phyloP scores from a whole-genome alignment of 352 stramenopile genomes.

The Phytophthora capsici region DNA sequence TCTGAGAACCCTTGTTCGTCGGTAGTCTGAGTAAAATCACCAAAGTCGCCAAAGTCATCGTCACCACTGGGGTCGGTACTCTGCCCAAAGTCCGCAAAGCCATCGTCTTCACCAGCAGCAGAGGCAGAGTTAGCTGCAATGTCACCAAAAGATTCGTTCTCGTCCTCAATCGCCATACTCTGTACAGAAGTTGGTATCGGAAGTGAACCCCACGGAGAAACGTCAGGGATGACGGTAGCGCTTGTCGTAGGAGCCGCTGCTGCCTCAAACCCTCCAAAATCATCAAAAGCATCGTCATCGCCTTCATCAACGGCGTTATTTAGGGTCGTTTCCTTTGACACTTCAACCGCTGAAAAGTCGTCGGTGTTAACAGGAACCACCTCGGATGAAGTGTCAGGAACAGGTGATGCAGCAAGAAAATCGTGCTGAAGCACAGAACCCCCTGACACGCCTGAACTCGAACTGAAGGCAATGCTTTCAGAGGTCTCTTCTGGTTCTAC shows the following conservation, averaged over 20 bases:
- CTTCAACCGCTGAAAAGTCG: slow-evolving; percentile 1
- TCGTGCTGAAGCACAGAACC: slow-evolving; percentile 3
- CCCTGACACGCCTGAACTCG: not conserved
- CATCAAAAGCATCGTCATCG: slow-evolving; percentile 48
- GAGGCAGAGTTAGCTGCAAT: slow-evolving; percentile 10
- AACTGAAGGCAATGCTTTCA: not conserved
- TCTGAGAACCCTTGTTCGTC: slow-evolving; percentile 14
- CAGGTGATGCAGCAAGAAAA: not conserved
- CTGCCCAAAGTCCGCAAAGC: slow-evolving; percentile 51
- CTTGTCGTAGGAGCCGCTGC: not conserved
- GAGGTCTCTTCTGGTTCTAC: not conserved
- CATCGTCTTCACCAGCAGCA: slow-evolving; percentile 25
- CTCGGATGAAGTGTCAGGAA: not conserved
- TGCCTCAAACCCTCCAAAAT: slow-evolving; percentile 40
- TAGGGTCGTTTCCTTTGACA: not conserved
- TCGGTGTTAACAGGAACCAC: slow-evolving; percentile 2
- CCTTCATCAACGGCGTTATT: slow-evolving; percentile 1
- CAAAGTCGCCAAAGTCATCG: slow-evolving; percentile 41
- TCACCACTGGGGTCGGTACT: slow-evolving; percentile 13
- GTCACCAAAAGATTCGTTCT: slow-evolving; percentile 15
- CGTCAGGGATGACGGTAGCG: slow-evolving; percentile 5
- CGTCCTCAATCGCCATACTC: slow-evolving; percentile 20
- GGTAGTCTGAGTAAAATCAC: slow-evolving; percentile 46
- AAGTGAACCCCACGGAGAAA: slow-evolving; percentile 20
- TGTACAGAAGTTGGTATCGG: slow-evolving; percentile 10